These are phyloP conservation scores for Cystofilobasidium ferigula DNA, from an alignment of 768 basidiomycete species.

Conservation along the genomic window DNA sequence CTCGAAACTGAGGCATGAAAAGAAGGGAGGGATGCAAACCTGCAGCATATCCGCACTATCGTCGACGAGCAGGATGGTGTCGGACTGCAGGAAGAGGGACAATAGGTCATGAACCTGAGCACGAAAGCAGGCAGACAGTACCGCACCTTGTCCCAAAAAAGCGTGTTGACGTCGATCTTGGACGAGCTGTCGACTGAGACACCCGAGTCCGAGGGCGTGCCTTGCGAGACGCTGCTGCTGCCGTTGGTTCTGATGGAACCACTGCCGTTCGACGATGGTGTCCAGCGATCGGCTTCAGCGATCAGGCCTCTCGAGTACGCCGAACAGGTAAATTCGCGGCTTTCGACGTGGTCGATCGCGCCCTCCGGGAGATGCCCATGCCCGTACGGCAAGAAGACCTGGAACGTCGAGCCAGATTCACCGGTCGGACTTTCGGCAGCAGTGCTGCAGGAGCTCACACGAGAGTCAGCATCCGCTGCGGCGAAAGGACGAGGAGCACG, in stretches of 20 bases:
- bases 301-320: neutral
- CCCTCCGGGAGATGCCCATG: constrained; percentile 9
- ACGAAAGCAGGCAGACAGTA: too few species aligned
- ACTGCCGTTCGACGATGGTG: neutral
- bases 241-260: neutral
- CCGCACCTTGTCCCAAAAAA: constrained; percentile 40
- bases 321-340: neutral
- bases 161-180: constrained; percentile 34
- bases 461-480: neutral
- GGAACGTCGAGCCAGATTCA: constrained; percentile 11
- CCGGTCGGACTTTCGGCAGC: constrained; percentile 12
- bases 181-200: constrained; percentile 11
- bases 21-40: neutral
- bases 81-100: too few species aligned
- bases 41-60: neutral
- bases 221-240: neutral
- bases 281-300: constrained; percentile 5
- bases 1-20: neutral
- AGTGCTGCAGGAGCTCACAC: constrained; percentile 8
- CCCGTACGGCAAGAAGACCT: constrained; percentile 15
- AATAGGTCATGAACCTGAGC: too few species aligned
- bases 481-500: too few species aligned
- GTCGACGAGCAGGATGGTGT: constrained; percentile 31
- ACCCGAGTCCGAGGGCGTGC: neutral
- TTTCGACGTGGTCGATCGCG: neutral